Evolutionary conservation across 202 grass and related monocot species (phyloP), one percentile per base, ranked within the genome.

Genomic region (Bolboschoenoplectus hybrid): DNA sequence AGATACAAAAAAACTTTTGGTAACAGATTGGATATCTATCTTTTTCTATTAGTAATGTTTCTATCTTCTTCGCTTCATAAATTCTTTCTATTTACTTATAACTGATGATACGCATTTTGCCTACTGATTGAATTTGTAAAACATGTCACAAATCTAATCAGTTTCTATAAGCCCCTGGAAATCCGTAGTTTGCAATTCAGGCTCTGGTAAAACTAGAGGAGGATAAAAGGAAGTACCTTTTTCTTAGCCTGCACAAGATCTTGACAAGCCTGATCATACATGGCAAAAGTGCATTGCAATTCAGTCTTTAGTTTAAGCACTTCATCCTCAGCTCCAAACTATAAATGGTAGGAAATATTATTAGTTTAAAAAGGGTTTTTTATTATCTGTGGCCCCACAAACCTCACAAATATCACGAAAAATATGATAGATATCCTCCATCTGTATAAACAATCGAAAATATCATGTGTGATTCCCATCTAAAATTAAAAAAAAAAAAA

Each of bases 211-310:
- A 66, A 61, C 47, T 26, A 16, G 74, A 17, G 6, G 11, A 26
- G 16, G 50, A 80, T 32, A 35, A 67, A 82, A 64, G 17, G 2
- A 81, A 35, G 8, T 56, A 86, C 88, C 82, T 82, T 87, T 86
- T 93, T 86, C 85, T 90, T 95, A 81, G 91, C 80, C 8, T 91
- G 82, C 6, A 86, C 47, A 6, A 88, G 86, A 86, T 96, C 89
- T 80, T 94, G 89, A 87, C 90, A 90, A 85, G 88, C 91, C 84
- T 76, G 82, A 35, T 87, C 86, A 84, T 92, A 88, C 85, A 91
- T 81, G 45, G 84, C 87, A 65, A 87, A 81, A 74, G 87, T 87
- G 49, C 86, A 81, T 80, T 95, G 89, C 51, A 94, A 52, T 53
- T 96, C 91, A 63, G 81, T 89, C 86, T 63, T 91, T 63, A 90